Base-by-base conservation (phyloP, 2,329 filamentous ascomycete species). In the Achaetomium macrosporum region DNA sequence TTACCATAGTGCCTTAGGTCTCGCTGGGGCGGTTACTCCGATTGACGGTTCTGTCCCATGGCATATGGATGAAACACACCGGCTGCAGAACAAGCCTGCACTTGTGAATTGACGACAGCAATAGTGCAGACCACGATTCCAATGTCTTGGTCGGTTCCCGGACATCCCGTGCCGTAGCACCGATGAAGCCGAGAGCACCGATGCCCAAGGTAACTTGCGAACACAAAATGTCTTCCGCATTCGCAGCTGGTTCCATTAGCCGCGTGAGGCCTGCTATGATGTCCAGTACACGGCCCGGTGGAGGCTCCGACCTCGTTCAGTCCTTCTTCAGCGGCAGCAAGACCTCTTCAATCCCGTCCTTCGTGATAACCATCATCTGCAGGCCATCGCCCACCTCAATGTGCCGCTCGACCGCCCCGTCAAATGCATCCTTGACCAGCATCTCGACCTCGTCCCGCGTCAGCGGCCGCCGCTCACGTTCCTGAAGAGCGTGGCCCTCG, bases 311-410 rank as follows among this genome's bases (percentile, higher is more conserved):
- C 37, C 13, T 19, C 31, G 37, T 43, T 54, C 87, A 96, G 72
- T 96, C 90, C 75, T 84, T 84, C 88, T 99, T 99, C 76, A 99
- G 74, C 29, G 88, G 85, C 62, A 85, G 73, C 66, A 87, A 86
- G 47, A 83, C 81, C 78, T 99, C 93, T 75, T 95, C 81, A 66
- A 97, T 90, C 11, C 93, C 93, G 49, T 90, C 77, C 71, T 80
- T 83, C 45, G 90, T 96, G 65, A 97, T 90, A 63, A 95, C 83
- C 79, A 99, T 79, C 82, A 96, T 91, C 78, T 99, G 93, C 69
- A 99, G 74, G 47, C 87, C 86, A 74, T 99, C 93, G 71, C 93
- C 93, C 57, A 99, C 95, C 78, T 99, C 93, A 63, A 99, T 99
- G 75, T 99, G 93, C 73, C 93, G 87, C 81, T 99, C 93, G 33